These are phyloP conservation scores for Gracilaria gracilis DNA, from an alignment of 23 red algal genomes.

Conservation along the genomic window DNA sequence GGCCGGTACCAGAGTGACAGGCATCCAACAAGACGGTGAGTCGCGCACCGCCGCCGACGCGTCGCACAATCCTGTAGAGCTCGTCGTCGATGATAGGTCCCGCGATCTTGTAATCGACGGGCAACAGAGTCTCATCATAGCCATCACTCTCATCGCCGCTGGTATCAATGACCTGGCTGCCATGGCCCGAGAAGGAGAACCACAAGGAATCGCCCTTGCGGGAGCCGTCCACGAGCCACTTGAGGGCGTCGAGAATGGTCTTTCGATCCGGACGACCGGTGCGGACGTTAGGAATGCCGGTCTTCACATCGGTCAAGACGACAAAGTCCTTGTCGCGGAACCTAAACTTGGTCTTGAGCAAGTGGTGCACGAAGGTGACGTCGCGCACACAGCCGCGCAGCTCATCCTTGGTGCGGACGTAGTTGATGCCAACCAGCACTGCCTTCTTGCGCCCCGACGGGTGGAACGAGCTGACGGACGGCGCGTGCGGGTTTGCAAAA, in stretches of 20 bases:
- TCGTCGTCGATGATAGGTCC: constrained; percentile 80
- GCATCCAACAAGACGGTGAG: constrained; percentile 80
- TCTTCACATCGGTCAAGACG: constrained; percentile 69
- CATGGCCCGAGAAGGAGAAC: constrained; percentile 81
- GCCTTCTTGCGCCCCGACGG: constrained; percentile 71
- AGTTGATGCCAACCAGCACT: constrained; percentile 79
- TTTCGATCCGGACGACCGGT: constrained; percentile 48
- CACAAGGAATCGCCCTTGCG: constrained; percentile 62
- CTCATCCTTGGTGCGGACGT: constrained; percentile 56
- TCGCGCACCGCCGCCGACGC: constrained; percentile 32
- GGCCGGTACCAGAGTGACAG: constrained; percentile 75
- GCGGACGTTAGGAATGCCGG: constrained; percentile 41
- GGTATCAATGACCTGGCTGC: constrained; percentile 61
- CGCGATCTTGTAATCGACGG: constrained; percentile 63
- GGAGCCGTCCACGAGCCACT: constrained; percentile 46
- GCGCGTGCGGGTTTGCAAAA: constrained; percentile 7
- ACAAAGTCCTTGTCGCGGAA: constrained; percentile 70
- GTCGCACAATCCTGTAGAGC: constrained; percentile 65
- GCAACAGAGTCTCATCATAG: constrained; percentile 72
- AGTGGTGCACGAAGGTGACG: constrained; percentile 74
- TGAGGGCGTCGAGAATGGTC: constrained; percentile 54
- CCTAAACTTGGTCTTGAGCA: constrained; percentile 60
- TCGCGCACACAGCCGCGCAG: constrained; percentile 76
- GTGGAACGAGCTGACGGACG: constrained; percentile 40
- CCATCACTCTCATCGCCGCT: constrained; percentile 81